Evolutionary conservation across 2,329 filamentous ascomycete species (phyloP), one percentile per base, ranked within the genome.

Genomic region (Aspergillus texensis): DNA sequence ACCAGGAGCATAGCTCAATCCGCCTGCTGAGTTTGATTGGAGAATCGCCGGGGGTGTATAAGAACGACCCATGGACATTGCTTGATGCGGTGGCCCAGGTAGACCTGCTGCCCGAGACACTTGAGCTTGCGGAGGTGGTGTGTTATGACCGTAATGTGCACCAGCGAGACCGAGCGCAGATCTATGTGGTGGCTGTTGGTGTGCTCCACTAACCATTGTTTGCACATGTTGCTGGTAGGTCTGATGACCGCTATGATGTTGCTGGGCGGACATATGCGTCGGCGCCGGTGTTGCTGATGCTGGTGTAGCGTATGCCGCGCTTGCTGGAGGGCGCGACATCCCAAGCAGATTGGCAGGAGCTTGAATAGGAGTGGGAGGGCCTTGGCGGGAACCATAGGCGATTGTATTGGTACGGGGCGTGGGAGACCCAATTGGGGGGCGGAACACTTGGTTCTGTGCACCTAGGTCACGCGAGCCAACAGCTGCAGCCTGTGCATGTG

Each of bases 1-100:
- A 50, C 70, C 63, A 6, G 71, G 68, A 6, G 71, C 71, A 66
- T 78, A 78, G 21, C 67, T 68, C 60, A 78, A 60, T 26, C 75
- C 71, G 12, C 71, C 65, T 21, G 68, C 62, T 1, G 71, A 70
- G 55, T 69, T 71, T 16, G 73, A 74, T 50, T 75, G 71, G 53
- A 79, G 50, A 21, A 70, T 68, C 6, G 76, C 67, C 1, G 78
- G 78, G n/a, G 79, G 79, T 3, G 78, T 80, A 60, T 77, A 80
- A 10, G 79, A 76, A 43, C 78, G 74, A 16, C 71, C 74, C 28
- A 79, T 69, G 16, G 65, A 66, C 41, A 75, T 67, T 30, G 72
- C 60, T 36, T 69, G 71, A 28, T 70, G 63, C 28, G 71, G 69
- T 58, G 73, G 63, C 34, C 71, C 72, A 19, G 65, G 50, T 36